Conservation (phyloP, 2,329 filamentous ascomycete genomes). For the Aspergillus sp. region DNA sequence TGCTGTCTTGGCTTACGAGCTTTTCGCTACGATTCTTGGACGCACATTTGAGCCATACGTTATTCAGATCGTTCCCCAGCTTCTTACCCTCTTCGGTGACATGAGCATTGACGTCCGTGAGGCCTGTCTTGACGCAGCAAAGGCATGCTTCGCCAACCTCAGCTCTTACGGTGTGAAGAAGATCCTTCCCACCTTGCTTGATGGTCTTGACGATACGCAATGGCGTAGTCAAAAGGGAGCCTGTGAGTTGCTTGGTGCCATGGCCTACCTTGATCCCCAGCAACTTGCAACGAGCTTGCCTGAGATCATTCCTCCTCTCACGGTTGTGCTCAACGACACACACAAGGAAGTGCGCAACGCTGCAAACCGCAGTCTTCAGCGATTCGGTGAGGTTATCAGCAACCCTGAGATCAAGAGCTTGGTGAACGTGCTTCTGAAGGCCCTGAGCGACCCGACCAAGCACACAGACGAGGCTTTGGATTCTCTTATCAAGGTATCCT, state of each 20-base stretch:
- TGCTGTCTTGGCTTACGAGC: conserved; percentile 80
- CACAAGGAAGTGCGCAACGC: conserved; percentile 93
- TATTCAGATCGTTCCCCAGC: conserved; percentile 86
- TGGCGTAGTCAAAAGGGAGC: conserved; percentile 99
- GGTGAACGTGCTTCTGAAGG: conserved; percentile 86
- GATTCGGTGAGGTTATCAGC: conserved; percentile 96
- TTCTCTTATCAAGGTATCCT: conserved; percentile 93
- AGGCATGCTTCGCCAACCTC: conserved; percentile 85
- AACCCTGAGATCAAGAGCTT: conserved; percentile 95
- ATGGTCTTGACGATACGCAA: conserved; percentile 88
- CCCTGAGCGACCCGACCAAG: conserved; percentile 92
- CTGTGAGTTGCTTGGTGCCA: conserved; percentile 91
- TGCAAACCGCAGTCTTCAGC: conserved; percentile 91
- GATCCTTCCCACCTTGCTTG: conserved; percentile 82
- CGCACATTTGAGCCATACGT: conserved; percentile 93
- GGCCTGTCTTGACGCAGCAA: conserved; percentile 84
- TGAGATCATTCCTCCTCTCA: conserved; percentile 93
- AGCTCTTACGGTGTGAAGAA: conserved; percentile 96
- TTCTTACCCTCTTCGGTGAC: conserved; percentile 85
- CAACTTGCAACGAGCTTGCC: conserved; percentile 88
- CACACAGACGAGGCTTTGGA: conserved; percentile 94
- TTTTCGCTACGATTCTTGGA: conserved; percentile 78
- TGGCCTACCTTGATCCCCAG: conserved; percentile 96
- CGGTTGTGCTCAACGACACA: conserved; percentile 88
- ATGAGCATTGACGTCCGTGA: conserved; percentile 82